Evolutionary conservation across 345 rosid species (phyloP).

Genomic region (Theobroma cacao): DNA sequence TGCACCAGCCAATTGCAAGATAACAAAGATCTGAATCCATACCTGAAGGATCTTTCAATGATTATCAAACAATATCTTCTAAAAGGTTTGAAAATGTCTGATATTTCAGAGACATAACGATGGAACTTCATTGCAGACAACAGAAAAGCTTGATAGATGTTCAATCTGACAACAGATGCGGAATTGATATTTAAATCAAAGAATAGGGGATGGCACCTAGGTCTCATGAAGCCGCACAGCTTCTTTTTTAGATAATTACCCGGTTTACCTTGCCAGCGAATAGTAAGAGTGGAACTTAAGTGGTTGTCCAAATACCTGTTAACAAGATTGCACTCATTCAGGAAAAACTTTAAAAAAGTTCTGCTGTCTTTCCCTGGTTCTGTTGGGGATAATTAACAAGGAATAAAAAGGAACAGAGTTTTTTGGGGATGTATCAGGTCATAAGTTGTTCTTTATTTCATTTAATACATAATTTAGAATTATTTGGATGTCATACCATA

Average conservation of each 20-base stretch:
- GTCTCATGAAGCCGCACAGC: constrained; percentile 54
- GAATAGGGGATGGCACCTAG: constrained; percentile 78
- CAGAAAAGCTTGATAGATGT: constrained; percentile 76
- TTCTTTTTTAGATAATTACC: constrained; percentile 36
- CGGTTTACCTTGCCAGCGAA: constrained; percentile 61
- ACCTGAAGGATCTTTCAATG: constrained; percentile 62
- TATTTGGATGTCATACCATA: not conserved
- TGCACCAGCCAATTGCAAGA: not conserved
- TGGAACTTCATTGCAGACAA: constrained; percentile 85
- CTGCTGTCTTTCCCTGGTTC: not conserved
- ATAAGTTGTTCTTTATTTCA: not conserved
- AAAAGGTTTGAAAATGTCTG: constrained; percentile 44
- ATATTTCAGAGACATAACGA: constrained; percentile 54
- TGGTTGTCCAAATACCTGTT: constrained; percentile 70
- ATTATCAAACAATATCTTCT: constrained; percentile 32
- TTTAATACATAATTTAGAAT: not conserved
- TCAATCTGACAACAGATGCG: constrained; percentile 58
- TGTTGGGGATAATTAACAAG: not conserved
- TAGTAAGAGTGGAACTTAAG: constrained; percentile 58
- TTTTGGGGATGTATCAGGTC: not conserved
- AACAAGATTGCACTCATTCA: constrained; percentile 1
- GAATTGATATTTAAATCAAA: constrained; percentile 80
- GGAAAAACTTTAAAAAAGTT: not conserved
- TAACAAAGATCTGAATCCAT: constrained; percentile 1
- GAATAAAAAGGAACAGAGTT: not conserved